phyloP scores from a whole-genome alignment of 2,329 filamentous ascomycete species.

The Fusarium pseudograminearum region DNA sequence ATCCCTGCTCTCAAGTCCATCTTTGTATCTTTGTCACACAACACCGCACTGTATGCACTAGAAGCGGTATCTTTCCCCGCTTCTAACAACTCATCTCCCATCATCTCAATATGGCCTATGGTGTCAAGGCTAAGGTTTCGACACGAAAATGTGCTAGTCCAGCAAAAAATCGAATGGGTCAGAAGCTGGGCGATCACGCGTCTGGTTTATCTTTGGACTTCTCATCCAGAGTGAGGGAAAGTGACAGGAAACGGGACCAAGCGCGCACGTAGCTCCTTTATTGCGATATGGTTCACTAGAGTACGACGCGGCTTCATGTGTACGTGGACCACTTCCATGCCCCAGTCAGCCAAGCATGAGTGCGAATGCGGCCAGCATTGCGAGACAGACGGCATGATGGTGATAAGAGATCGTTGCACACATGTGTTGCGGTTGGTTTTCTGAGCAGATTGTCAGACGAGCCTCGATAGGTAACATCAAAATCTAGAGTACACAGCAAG shows the following conservation, averaged over 20 bases:
- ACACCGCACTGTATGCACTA: constrained; percentile 37
- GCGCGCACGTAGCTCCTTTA: constrained; percentile 9
- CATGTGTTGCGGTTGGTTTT: not conserved
- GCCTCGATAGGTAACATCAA: not conserved
- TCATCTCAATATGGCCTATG: constrained; percentile 9
- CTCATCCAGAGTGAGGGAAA: constrained; percentile 1
- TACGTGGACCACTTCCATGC: constrained; percentile 15
- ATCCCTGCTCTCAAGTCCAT: constrained; percentile 11
- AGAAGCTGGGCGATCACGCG: constrained; percentile 5
- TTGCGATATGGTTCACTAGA: constrained; percentile 12
- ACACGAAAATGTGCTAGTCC: not conserved
- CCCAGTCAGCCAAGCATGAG: constrained; percentile 23
- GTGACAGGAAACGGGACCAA: not conserved
- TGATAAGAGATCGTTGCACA: constrained; percentile 14
- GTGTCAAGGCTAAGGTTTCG: constrained; percentile 36
- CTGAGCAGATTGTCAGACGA: constrained; percentile 11
- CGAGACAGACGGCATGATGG: constrained; percentile 20
- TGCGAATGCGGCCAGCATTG: constrained; percentile 41
- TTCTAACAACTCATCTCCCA: constrained; percentile 14
- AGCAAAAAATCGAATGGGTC: not conserved
- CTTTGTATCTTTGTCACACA: constrained; percentile 7
- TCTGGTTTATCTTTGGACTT: not conserved
- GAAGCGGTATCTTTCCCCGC: constrained; percentile 32
- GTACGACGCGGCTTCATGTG: constrained; percentile 32
- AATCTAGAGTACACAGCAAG: not conserved